Evolutionary conservation across 345 rosid genomes (phyloP).

Genomic region (Turnera subulata): DNA sequence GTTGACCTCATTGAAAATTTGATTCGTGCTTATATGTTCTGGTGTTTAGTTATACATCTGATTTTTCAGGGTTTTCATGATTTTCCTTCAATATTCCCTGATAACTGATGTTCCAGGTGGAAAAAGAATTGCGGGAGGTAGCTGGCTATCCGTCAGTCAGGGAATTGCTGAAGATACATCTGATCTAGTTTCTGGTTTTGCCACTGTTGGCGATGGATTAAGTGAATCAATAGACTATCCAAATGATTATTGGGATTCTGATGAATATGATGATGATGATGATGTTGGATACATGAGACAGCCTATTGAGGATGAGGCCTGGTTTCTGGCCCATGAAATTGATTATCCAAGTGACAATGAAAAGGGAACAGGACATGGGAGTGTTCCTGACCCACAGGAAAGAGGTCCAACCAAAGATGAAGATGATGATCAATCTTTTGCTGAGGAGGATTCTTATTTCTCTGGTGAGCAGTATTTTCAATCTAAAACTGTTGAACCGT

Average conservation of each 20-base stretch:
- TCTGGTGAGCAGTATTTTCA: slow-evolving; percentile 82
- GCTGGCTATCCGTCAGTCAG: slow-evolving; percentile 96
- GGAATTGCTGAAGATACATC: slow-evolving; percentile 96
- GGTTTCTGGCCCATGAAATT: slow-evolving; percentile 99
- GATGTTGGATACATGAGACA: slow-evolving; percentile 98
- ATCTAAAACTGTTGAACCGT: slow-evolving; percentile 55
- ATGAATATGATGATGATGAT: slow-evolving; percentile 95
- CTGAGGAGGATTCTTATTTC: slow-evolving; percentile 93
- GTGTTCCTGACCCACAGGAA: slow-evolving; percentile 81
- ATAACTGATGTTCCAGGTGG: slow-evolving; percentile 52
- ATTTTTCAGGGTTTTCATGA: neutral
- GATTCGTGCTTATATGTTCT: neutral
- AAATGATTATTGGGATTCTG: slow-evolving; percentile 98
- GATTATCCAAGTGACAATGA: slow-evolving; percentile 99
- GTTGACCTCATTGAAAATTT: neutral
- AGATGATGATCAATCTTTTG: slow-evolving; percentile 86
- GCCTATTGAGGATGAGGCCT: slow-evolving; percentile 95
- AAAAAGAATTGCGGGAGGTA: slow-evolving; percentile 77
- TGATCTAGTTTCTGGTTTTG: slow-evolving; percentile 98
- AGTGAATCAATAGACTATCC: slow-evolving; percentile 90
- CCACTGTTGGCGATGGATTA: slow-evolving; percentile 91
- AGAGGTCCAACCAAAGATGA: slow-evolving; percentile 75
- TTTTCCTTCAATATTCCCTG: slow-evolving; percentile 4
- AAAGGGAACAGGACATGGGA: slow-evolving; percentile 74
- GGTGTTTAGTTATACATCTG: neutral